Conservation (phyloP, 169 alveolate genomes). For the Babesia sp. region DNA sequence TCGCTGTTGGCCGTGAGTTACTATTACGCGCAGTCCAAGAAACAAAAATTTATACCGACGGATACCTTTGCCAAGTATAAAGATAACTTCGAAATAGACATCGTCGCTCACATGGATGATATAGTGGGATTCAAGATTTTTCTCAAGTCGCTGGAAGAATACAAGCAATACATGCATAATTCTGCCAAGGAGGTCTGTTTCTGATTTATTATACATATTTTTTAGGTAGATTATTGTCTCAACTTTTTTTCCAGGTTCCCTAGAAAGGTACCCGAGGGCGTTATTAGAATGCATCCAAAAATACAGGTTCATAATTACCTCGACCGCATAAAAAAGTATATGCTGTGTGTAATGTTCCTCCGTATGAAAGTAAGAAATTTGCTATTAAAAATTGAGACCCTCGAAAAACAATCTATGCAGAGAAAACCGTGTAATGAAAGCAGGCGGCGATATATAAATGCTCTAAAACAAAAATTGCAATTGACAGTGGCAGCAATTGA, state of each 20-base stretch:
- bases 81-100: slow-evolving; percentile 39
- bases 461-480: slow-evolving; percentile 22
- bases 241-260: slow-evolving; percentile 26
- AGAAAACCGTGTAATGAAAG: neutral
- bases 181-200: slow-evolving; percentile 1
- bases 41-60: neutral
- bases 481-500: slow-evolving; percentile 29
- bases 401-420: neutral
- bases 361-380: slow-evolving; percentile 22
- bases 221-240: slow-evolving; percentile 29
- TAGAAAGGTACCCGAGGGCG: slow-evolving; percentile 1
- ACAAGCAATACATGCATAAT: slow-evolving; percentile 11
- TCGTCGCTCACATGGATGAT: slow-evolving; percentile 39
- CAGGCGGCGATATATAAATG: slow-evolving; percentile 8
- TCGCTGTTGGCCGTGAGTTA: slow-evolving; percentile 30
- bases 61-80: slow-evolving; percentile 2
- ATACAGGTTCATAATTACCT: slow-evolving; percentile 12
- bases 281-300: slow-evolving; percentile 6
- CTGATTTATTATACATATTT: neutral
- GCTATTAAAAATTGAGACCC: neutral
- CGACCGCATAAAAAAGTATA: slow-evolving; percentile 51
- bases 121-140: slow-evolving; percentile 44
- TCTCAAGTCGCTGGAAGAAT: slow-evolving; percentile 23
- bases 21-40: slow-evolving; percentile 17
- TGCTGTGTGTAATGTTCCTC: slow-evolving; percentile 29